These are phyloP conservation scores for Rehmannia glutinosa DNA, from an alignment of 257 asterid species.

Conservation along the genomic window DNA sequence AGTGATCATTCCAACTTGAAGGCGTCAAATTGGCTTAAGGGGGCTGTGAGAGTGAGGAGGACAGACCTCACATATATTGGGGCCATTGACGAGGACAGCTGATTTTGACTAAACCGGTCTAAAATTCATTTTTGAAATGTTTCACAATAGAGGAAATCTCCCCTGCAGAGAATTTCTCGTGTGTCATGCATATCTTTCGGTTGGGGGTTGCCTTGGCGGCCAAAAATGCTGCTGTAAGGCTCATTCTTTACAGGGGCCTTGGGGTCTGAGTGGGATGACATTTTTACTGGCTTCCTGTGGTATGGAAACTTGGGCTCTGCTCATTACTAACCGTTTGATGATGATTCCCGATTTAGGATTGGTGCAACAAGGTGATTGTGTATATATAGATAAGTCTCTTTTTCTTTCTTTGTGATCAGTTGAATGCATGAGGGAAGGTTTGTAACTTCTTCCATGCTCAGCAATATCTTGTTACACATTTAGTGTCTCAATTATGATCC, in stretches of 20 bases:
- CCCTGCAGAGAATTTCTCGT: conserved; percentile 7
- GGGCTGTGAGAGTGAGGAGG: conserved; percentile 68
- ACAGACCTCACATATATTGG: conserved; percentile 70
- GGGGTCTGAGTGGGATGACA: background rate
- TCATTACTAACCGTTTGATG: conserved; percentile 27
- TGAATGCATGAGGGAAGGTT: conserved; percentile 34
- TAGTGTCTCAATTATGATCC: conserved; percentile 20
- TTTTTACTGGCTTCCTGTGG: conserved; percentile 14
- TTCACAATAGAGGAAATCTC: conserved; percentile 4
- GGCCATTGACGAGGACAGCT: conserved; percentile 72
- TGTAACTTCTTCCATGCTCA: conserved; percentile 35
- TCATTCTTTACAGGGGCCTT: conserved; percentile 12
- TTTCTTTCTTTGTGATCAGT: conserved; percentile 17
- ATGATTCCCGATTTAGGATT: conserved; percentile 26
- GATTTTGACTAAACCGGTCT: conserved; percentile 17
- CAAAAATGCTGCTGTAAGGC: conserved; percentile 32
- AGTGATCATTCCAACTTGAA: conserved; percentile 53
- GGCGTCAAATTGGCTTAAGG: conserved; percentile 65
- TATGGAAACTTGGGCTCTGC: background rate
- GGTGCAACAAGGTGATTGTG: conserved; percentile 40
- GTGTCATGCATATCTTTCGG: background rate
- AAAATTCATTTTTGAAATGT: conserved; percentile 20
- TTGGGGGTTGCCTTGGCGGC: conserved; percentile 30
- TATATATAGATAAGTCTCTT: conserved; percentile 33
- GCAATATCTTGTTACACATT: conserved; percentile 23